A percentile compares a stretch with the other conserved stretches of the same genome.
phyloP scores from a whole-genome alignment of 1,284 basidiomycete genomes.

The Irpex lacteus region DNA sequence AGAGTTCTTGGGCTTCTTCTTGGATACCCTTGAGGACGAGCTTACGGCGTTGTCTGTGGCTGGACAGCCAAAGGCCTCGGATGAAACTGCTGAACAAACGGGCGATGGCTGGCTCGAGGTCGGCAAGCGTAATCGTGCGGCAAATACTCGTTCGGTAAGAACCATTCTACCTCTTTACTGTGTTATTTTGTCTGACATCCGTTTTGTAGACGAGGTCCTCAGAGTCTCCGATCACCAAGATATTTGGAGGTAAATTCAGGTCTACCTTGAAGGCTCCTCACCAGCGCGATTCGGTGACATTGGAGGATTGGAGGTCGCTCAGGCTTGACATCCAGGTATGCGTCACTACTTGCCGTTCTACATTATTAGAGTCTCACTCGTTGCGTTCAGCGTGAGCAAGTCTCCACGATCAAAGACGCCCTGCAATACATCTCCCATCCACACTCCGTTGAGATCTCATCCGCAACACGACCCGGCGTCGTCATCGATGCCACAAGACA shows the following conservation, averaged over 20 bases:
- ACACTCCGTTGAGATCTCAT: slow-evolving; percentile 78
- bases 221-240: slow-evolving; percentile 87
- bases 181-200: not conserved
- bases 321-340: slow-evolving; percentile 86
- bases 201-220: slow-evolving; percentile 66
- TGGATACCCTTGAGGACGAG: slow-evolving; percentile 96
- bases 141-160: slow-evolving; percentile 80
- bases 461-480: slow-evolving; percentile 51
- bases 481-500: slow-evolving; percentile 86
- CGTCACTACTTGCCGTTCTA: slow-evolving; percentile 3
- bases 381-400: slow-evolving; percentile 57
- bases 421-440: slow-evolving; percentile 78
- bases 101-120: slow-evolving; percentile 91
- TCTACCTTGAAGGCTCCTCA: slow-evolving; percentile 81
- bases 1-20: slow-evolving; percentile 97
- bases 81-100: slow-evolving; percentile 36
- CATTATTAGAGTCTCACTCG: not conserved
- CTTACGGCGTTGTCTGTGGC: slow-evolving; percentile 58
- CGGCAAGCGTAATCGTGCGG: slow-evolving; percentile 83
- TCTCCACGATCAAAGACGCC: slow-evolving; percentile 83
- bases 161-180: not conserved
- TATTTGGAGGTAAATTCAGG: slow-evolving; percentile 95
- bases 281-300: slow-evolving; percentile 83
- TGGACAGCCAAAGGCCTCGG: slow-evolving; percentile 37
- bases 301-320: slow-evolving; percentile 92